Evolutionary conservation across 177 flowering plant species (phyloP), one percentile per base, ranked within the genome.

Genomic region (Vitis hybrid): DNA sequence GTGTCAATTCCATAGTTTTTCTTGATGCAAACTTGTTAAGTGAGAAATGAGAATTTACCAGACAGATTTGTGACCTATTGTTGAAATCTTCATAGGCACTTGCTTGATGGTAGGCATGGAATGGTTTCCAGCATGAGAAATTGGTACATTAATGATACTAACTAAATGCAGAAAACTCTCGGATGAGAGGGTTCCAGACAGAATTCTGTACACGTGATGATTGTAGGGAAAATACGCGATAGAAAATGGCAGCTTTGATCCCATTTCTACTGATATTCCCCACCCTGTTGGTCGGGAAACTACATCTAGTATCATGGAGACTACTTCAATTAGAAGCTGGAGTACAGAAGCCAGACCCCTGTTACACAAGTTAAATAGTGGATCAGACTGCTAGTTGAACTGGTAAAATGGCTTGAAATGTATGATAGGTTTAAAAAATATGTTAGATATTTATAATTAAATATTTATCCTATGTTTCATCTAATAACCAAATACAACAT

Each of bases 341-440:
- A 81, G 76, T 9, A 90, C 63, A 16, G 78, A 78, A 74, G 75
- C 81, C 78, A 82, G 74, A 68, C 94, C 96, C 92, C 97, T 92
- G 87, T 67, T 66, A 64, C 68, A 74, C 29, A 68, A 59, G 61
- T 19, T 13, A 68, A 63, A 39, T 19, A 34, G 63, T 54, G 4
- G 52, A 50, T 73, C 29, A 61, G 48, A 45, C 56, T 57, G 18
- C 54, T 55, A 49, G 34, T 67, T 58, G 31, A 16, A 13, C 68
- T 29, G 61, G 29, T 49, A 45, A 34, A 68, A 45, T 49, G 26
- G 15, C 59, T 49, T 20, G 63, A 68, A 48, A n/a, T 49, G 18
- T 6, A 15, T 10, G 2, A 68, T 59, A 50, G 3, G 50, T 13
- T 63, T 2, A 50, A 50, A 49, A 64, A 50, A 64, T 29, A 26